A percentile compares a stretch with the other conserved stretches of the same genome.
phyloP scores from a whole-genome alignment of 495 filamentous ascomycete species.

The Acidiella bohemica region DNA sequence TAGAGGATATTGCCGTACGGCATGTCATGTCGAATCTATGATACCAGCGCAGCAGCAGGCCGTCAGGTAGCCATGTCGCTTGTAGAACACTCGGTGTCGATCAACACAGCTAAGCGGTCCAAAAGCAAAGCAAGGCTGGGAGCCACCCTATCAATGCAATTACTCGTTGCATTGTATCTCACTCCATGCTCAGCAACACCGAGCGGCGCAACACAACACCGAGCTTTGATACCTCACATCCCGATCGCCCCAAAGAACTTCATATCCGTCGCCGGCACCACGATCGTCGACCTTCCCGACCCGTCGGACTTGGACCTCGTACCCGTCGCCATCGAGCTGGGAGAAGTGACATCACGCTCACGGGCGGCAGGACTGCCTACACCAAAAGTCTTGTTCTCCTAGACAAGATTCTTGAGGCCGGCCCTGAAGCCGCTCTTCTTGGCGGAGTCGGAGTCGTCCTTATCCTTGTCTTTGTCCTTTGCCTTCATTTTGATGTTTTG shows the following conservation, averaged over 20 bases:
- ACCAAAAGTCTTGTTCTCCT: neutral
- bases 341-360: neutral
- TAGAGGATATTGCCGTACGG: too few relatives aligned
- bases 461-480: slow-evolving; percentile 23
- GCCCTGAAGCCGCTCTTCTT: slow-evolving; percentile 1
- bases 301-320: neutral
- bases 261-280: neutral
- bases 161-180: too few relatives aligned
- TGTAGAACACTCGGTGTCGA: too few relatives aligned
- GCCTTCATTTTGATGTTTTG: slow-evolving; percentile 28
- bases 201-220: too few relatives aligned
- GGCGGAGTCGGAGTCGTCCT: slow-evolving; percentile 1
- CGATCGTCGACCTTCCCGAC: neutral
- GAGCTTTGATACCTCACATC: too few relatives aligned
- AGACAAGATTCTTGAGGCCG: slow-evolving; percentile 1
- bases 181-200: too few relatives aligned
- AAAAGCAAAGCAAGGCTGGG: too few relatives aligned
- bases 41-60: too few relatives aligned
- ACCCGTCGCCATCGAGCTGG: neutral
- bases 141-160: too few relatives aligned
- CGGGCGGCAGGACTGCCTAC: neutral
- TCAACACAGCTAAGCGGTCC: too few relatives aligned
- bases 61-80: too few relatives aligned
- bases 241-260: slow-evolving; percentile 4
- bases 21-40: too few relatives aligned